These are phyloP conservation scores for Trichoderma reesei DNA, from an alignment of 495 filamentous ascomycete genomes.

Conservation along the genomic window DNA sequence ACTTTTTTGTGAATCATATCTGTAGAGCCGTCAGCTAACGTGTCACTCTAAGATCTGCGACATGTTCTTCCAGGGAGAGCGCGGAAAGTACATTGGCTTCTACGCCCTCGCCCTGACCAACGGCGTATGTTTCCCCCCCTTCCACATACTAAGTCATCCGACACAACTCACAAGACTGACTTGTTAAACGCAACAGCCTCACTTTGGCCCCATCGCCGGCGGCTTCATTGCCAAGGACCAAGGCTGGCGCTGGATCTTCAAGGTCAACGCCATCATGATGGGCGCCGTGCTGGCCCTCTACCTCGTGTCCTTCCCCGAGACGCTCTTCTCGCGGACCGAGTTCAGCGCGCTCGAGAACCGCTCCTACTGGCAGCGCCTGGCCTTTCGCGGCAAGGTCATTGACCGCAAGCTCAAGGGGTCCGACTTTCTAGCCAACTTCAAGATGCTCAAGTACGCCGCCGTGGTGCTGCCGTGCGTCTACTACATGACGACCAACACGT, in stretches of 20 bases:
- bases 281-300: conserved; percentile 15
- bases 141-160: not conserved
- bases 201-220: conserved; percentile 11
- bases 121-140: conserved; percentile 19
- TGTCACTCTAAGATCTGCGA: too few species aligned
- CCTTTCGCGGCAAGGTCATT: conserved; percentile 20
- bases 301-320: conserved; percentile 23
- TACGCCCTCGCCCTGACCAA: conserved; percentile 23
- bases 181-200: not conserved
- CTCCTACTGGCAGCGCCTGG: conserved; percentile 17
- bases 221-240: not conserved
- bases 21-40: too few species aligned
- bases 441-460: conserved; percentile 22
- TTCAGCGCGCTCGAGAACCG: conserved; percentile 16
- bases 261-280: conserved; percentile 18
- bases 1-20: not conserved
- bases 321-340: conserved; percentile 21
- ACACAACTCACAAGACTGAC: not conserved
- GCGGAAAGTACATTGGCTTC: conserved; percentile 22
- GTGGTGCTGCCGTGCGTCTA: conserved; percentile 21
- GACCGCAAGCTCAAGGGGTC: conserved; percentile 14
- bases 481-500: conserved; percentile 21
- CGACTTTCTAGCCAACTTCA: conserved; percentile 21
- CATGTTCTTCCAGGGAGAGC: conserved; percentile 22
- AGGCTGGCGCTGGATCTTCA: conserved; percentile 18